phyloP scores from a whole-genome alignment of 2,329 filamentous ascomycete species.

The Talaromyces albobiverticillius region DNA sequence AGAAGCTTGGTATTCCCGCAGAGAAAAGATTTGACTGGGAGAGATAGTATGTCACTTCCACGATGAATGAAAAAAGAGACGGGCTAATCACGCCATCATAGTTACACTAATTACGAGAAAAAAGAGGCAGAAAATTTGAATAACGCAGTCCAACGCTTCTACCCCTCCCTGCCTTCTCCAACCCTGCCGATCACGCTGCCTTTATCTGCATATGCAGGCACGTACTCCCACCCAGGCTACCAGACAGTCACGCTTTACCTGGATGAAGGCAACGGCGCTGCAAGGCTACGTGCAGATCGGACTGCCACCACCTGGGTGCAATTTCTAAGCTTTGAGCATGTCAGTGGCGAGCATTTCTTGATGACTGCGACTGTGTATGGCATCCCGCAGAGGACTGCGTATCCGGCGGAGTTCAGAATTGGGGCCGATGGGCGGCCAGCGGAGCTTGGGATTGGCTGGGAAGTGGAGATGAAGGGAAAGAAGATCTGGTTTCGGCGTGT shows the following conservation, averaged over 20 bases:
- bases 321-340: conserved; percentile 8
- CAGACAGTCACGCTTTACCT: conserved; percentile 8
- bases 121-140: neutral
- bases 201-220: conserved; percentile 10
- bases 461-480: no score
- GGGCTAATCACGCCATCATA: neutral
- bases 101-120: neutral
- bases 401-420: no score
- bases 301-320: conserved; percentile 8
- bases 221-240: conserved; percentile 14
- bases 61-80: no score
- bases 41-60: conserved; percentile 2
- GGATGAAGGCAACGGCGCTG: neutral
- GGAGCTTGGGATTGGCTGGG: no score
- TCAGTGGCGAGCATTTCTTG: neutral
- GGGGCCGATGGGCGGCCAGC: no score
- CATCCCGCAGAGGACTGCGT: no score
- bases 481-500: no score
- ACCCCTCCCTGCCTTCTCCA: conserved; percentile 13
- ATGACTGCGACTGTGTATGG: no score
- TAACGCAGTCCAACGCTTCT: conserved; percentile 6
- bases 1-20: conserved; percentile 7
- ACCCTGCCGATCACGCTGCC: conserved; percentile 6
- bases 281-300: conserved; percentile 11
- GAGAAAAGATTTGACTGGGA: conserved; percentile 15